Base-by-base conservation (phyloP, 2,329 filamentous ascomycete species). In the Cucurbitaria berberidis region DNA sequence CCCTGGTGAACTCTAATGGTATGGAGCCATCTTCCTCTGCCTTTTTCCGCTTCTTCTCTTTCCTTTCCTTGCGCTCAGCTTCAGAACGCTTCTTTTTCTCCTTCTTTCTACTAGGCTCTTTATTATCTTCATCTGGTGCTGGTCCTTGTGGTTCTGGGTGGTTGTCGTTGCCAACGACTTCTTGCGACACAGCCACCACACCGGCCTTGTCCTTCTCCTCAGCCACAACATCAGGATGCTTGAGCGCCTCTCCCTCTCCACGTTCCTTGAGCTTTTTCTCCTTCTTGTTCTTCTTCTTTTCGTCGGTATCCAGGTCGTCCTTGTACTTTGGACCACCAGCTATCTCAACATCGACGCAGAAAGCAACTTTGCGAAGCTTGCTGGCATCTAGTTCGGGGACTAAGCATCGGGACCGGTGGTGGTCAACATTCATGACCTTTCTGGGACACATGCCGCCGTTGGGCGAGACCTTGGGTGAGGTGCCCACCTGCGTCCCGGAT, bases 341-440 rank as follows among this genome's bases (percentile, higher is more conserved):
- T 68, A 99, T 96, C 74, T 99, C 95, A 4, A 99, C 93, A 69
- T 99, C 95, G 2, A 99, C 95, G 64, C 91, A 96, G 69, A 99
- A 99, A 0, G 93, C 90, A 0, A 99, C 95, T 47, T 92, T 86
- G 48, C 91, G 85, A 54, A 99, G 76, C 72, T 95, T 96, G 43
- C 86, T 85, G 66, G 88, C 86, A 61, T 92, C 87, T 41, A 99
- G 80, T 62, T 96, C 93, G 4, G 85, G 80, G 26, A 98, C 86
- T 21, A 85, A 82, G 72, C 91, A 96, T 59, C 95, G 82, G 68
- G 93, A 87, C 36, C 95, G 85, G 62, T 88, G 83, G 8, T 80
- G 86, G 70, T 98, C 91, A 39, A 97, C 82, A 68, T 99, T 99
- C 78, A 98, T 79, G 7, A 96, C 82, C 60, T 82, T 86, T 43